A percentile compares a stretch with the other conserved stretches of the same genome.
phyloP scores from a whole-genome alignment of 805 yeast genomes.

The Priceomyces medius region DNA sequence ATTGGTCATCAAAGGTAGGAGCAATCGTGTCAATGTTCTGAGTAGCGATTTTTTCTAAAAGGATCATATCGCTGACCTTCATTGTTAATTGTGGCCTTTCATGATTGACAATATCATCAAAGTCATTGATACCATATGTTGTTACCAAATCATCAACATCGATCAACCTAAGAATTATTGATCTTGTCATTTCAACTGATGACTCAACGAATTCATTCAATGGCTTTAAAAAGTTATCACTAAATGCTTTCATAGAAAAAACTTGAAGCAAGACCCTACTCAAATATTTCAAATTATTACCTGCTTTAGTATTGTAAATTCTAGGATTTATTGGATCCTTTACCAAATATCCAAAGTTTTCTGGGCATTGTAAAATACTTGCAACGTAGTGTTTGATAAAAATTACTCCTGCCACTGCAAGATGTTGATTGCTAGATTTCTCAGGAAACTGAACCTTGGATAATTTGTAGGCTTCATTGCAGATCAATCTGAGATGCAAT shows the following conservation, averaged over 20 bases:
- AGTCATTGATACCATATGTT: slow-evolving; percentile 59
- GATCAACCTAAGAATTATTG: slow-evolving; percentile 47
- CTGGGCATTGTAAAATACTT: slow-evolving; percentile 50
- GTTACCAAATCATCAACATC: slow-evolving; percentile 56
- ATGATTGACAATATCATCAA: slow-evolving; percentile 61
- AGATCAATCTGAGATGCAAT: slow-evolving; percentile 33
- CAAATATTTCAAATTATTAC: slow-evolving; percentile 55
- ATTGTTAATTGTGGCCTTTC: slow-evolving; percentile 48
- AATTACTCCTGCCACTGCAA: slow-evolving; percentile 68
- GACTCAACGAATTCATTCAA: slow-evolving; percentile 67
- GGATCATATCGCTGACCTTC: slow-evolving; percentile 46
- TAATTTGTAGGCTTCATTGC: slow-evolving; percentile 32
- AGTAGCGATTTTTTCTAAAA: slow-evolving; percentile 44
- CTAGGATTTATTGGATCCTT: slow-evolving; percentile 26
- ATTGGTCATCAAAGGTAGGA: slow-evolving; percentile 54
- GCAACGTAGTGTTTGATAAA: slow-evolving; percentile 53
- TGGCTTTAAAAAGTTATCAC: slow-evolving; percentile 73
- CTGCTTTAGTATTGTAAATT: slow-evolving; percentile 17
- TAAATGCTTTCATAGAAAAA: slow-evolving; percentile 67
- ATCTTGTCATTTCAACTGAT: slow-evolving; percentile 46
- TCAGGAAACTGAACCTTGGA: slow-evolving; percentile 55
- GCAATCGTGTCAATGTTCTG: slow-evolving; percentile 44
- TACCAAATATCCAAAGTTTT: slow-evolving; percentile 51
- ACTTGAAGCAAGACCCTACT: slow-evolving; percentile 63
- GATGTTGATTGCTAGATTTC: slow-evolving; percentile 56